A percentile compares a stretch with the other conserved stretches of the same genome.
Conservation (phyloP, 805 yeast species). For the Candida corydali region DNA sequence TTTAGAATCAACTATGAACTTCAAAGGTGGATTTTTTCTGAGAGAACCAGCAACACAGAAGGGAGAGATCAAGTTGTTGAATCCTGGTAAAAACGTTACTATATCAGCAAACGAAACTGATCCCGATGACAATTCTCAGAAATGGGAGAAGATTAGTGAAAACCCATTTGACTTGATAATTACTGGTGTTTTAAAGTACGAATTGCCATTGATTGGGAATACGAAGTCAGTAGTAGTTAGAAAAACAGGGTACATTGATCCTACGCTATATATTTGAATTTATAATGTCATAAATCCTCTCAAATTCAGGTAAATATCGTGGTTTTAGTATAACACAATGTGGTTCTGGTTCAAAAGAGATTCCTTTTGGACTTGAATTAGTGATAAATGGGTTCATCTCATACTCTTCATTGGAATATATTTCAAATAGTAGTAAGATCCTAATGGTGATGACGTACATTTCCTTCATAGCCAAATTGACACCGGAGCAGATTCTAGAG, state of each 20-base stretch:
- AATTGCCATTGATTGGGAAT: conserved; percentile 54
- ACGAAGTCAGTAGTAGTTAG: conserved; percentile 59
- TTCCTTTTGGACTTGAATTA: conserved; percentile 51
- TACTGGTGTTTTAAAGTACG: conserved; percentile 77
- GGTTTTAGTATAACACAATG: conserved; percentile 27
- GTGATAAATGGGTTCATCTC: conserved; percentile 50
- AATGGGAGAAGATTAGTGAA: conserved; percentile 71
- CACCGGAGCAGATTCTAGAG: conserved; percentile 68
- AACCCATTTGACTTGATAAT: conserved; percentile 84
- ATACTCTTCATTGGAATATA: conserved; percentile 34
- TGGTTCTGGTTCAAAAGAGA: conserved; percentile 58
- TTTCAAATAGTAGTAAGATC: conserved; percentile 46
- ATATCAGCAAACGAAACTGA: neutral
- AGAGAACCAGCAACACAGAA: conserved; percentile 54
- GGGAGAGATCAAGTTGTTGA: conserved; percentile 66
- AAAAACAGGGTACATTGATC: conserved; percentile 54
- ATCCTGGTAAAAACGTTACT: conserved; percentile 60
- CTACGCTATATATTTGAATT: conserved; percentile 19
- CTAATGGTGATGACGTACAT: conserved; percentile 56
- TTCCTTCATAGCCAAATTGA: conserved; percentile 59
- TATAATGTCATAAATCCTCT: conserved; percentile 4
- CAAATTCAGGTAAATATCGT: conserved; percentile 11
- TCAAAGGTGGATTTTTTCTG: conserved; percentile 74
- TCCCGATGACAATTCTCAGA: conserved; percentile 36
- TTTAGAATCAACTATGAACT: conserved; percentile 69